Evolutionary conservation across 139 green algal genomes (phyloP), one percentile per base, ranked within the genome.

Genomic region (Tetradesmus obliquus): DNA sequence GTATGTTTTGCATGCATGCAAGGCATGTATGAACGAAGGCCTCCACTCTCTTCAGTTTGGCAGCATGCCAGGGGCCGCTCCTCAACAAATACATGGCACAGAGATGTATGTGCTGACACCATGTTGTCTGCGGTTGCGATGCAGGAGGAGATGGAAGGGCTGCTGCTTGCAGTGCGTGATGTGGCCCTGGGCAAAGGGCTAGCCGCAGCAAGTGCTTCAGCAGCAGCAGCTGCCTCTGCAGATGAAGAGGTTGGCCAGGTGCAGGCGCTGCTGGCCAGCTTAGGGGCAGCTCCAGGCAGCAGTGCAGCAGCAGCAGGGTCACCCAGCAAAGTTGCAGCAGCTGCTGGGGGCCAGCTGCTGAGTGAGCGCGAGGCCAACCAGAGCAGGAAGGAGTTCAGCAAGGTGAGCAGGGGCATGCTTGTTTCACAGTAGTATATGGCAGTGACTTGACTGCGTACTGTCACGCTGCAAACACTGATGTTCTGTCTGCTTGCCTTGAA

Each of bases 61-160:
- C 32, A 45, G 32, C 32, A 45, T 45, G 32, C 32, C 32, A 45
- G 32, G 32, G 32, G 32, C 32, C 32, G 32, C 32, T 45, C 32
- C 32, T 45, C 32, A 45, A 45, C 32, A 45, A 45, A 45, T 45
- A 45, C 32, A 45, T 45, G 32, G 32, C 32, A 45, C 32, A 45
- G 32, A 45, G 7, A 9, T 66, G 57, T 9, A 66, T 66, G 57
- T 66, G 57, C 57, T 66, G 57, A 13, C 8, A 9, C 6, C 57
- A 66, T 66, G 57, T 9, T 13, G 57, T 9, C 6, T 66, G 57
- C 57, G 6, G 57, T 1, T 66, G 57, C 57, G 8, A 7, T 90
- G 83, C 88, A 95, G 93, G 92, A 95, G 32, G 93, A 95, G 66
- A 93, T 94, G 91, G 93, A 94, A 54, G 51, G 87, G 55, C 83